Base-by-base conservation (phyloP, 192 early-diverging fungal genomes). In the Entomortierella lignicola region DNA sequence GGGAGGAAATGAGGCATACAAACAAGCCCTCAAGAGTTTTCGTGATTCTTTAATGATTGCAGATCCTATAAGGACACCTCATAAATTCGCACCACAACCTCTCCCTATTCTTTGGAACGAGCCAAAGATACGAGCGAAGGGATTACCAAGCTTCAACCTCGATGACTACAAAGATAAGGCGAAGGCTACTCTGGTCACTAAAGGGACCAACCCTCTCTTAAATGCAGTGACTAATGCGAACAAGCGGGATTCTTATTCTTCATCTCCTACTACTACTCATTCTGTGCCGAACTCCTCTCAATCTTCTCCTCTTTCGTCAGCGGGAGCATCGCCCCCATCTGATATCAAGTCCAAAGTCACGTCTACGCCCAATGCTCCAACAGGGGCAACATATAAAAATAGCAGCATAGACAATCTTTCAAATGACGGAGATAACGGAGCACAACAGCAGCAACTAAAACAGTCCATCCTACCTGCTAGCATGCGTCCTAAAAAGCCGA, bases 1-100 rank as follows among this genome's bases (percentile, higher is more conserved):
- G 25, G 53, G 61, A 31, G 54, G 60, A 8, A 59, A 52, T 6
- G 75, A 77, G 37, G 66, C 60, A 1, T 79, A 79, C 17, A 21
- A 70, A 37, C 25, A 7, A 25, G 75, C 75, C 2, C 68, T 63
- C 17, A 79, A 68, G 31, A 70, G 67, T 26, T 79, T 79, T 41
- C 25, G 59, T 3, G 75, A 79, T 12, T 79, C 75, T 31, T 68
- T 79, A 30, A 79, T 70, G 47, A 34, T 79, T 3, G 75, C 75
- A n/a, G 75, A 79, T 60, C 75, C 75, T 17, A 70, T 79, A 39
- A 79, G 63, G 52, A 79, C 75, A 0, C 75, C 75, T 23, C 75
- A 79, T 57, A 79, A 70, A 37, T 79, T 79, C 66, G 75, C 75
- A 12, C 75, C 75, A n/a, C 75, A 70, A 20, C 75, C 75, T 18